Base-by-base conservation (phyloP, 2,329 filamentous ascomycete genomes). In the Polychaeton citri region DNA sequence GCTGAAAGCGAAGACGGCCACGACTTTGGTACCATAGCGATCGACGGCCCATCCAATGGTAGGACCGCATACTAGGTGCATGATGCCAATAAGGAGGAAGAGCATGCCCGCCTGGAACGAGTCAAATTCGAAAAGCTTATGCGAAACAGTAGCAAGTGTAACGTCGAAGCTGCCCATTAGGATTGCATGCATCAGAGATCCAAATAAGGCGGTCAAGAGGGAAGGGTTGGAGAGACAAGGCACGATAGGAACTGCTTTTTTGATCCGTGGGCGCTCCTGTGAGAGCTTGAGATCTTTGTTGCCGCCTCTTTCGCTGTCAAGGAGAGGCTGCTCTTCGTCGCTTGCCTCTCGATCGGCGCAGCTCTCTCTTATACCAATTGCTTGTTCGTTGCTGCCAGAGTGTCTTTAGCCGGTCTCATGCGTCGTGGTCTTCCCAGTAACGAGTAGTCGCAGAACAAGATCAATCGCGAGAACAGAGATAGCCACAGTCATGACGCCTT, bases 341-440 rank as follows among this genome's bases (percentile, higher is more conserved):
- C n/a, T n/a, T n/a, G n/a, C n/a, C n/a, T n/a, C n/a, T n/a, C n/a
- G n/a, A n/a, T n/a, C n/a, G n/a, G n/a, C n/a, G n/a, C n/a, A n/a
- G n/a, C n/a, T n/a, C n/a, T n/a, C n/a, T n/a, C n/a, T n/a, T n/a
- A n/a, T n/a, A n/a, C n/a, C n/a, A n/a, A n/a, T n/a, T n/a, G n/a
- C n/a, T n/a, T n/a, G n/a, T n/a, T n/a, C n/a, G n/a, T n/a, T n/a
- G n/a, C n/a, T n/a, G n/a, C n/a, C n/a, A n/a, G n/a, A n/a, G n/a
- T n/a, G n/a, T n/a, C n/a, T n/a, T n/a, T n/a, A n/a, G 24, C 51
- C 45, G 30, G 65, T 69, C 41, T 55, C 57, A 5, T 49, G 53
- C 1, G 70, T 70, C 2, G 62, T 60, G 45, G 69, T 71, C 49
- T 72, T 73, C 52, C 77, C 74, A 12, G 77, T 60, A 38, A 78